Evolutionary conservation across 2,329 filamentous ascomycete genomes (phyloP).

Genomic region (Hypoxylon sp.): DNA sequence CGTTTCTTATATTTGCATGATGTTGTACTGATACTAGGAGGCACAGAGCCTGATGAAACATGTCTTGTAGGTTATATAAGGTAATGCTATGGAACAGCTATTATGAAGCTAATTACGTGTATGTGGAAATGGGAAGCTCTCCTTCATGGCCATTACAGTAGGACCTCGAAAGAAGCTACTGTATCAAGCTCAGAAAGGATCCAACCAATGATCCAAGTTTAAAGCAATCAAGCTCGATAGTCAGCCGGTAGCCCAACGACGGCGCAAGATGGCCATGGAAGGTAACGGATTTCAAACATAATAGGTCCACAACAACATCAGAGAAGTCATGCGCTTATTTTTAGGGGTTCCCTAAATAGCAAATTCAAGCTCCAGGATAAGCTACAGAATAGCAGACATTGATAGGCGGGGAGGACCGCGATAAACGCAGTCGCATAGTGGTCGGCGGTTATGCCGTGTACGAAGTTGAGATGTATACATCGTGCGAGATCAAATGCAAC

Average conservation of each 20-base stretch:
- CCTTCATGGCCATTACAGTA: not conserved
- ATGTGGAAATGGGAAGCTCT: conserved; percentile 12
- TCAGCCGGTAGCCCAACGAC: conserved; percentile 26
- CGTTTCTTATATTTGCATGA: conserved; percentile 31
- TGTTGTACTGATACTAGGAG: conserved; percentile 16
- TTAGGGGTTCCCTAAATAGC: conserved; percentile 28
- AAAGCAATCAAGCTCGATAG: conserved; percentile 27
- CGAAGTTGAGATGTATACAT: conserved; percentile 26
- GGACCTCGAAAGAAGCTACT: conserved; percentile 15
- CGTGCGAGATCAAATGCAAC: conserved; percentile 42
- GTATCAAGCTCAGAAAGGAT: conserved; percentile 20
- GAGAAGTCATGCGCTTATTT: conserved; percentile 42
- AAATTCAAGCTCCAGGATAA: conserved; percentile 17
- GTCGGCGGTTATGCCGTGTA: conserved; percentile 32
- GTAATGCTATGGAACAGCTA: conserved; percentile 22
- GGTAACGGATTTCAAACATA: conserved; percentile 35
- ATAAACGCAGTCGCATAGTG: conserved; percentile 37
- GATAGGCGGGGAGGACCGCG: conserved; percentile 40
- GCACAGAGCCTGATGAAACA: conserved; percentile 30
- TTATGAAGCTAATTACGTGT: conserved; percentile 14
- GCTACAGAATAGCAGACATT: conserved; percentile 31
- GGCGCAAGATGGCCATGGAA: conserved; percentile 10
- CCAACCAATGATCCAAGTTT: conserved; percentile 29
- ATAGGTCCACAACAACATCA: conserved; percentile 33
- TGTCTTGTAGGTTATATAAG: conserved; percentile 9